A percentile compares a stretch with the other conserved stretches of the same genome.
phyloP scores from a whole-genome alignment of 2,329 filamentous ascomycete species.

The Aspergillus oerlinghausenensis region DNA sequence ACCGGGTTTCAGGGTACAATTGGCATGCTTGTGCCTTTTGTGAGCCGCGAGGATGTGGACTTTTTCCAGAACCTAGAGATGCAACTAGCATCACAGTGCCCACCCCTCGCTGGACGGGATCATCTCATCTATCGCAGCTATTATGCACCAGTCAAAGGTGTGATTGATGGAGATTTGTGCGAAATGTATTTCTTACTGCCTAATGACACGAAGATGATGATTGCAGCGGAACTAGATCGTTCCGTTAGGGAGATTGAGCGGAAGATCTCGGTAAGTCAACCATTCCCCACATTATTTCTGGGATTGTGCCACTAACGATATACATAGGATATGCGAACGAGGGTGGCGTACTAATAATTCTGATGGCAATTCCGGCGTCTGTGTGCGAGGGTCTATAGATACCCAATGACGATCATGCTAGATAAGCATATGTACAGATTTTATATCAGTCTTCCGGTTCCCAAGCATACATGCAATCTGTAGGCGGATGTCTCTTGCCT shows the following conservation, averaged over 20 bases:
- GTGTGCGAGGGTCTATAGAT: slow-evolving; percentile 21
- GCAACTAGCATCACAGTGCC: slow-evolving; percentile 78
- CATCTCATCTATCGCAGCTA: slow-evolving; percentile 95
- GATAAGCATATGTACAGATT: slow-evolving; percentile 12
- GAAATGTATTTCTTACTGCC: slow-evolving; percentile 82
- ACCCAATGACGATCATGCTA: slow-evolving; percentile 17
- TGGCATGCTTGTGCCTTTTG: slow-evolving; percentile 87
- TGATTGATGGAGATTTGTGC: slow-evolving; percentile 94
- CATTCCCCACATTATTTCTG: neutral
- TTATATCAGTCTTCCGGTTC: neutral
- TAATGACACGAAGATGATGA: slow-evolving; percentile 89
- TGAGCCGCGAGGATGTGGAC: slow-evolving; percentile 87
- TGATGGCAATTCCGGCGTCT: slow-evolving; percentile 21
- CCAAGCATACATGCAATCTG: neutral
- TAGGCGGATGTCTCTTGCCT: slow-evolving; percentile 43
- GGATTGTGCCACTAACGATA: slow-evolving; percentile 13
- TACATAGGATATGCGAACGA: slow-evolving; percentile 51
- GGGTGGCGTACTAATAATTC: slow-evolving; percentile 50
- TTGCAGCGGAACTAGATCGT: slow-evolving; percentile 87
- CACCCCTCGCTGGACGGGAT: slow-evolving; percentile 84
- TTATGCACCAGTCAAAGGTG: slow-evolving; percentile 92
- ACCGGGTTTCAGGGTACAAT: slow-evolving; percentile 91
- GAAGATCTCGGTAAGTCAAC: slow-evolving; percentile 68
- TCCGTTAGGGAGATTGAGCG: slow-evolving; percentile 91
- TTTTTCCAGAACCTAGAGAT: slow-evolving; percentile 95